Evolutionary conservation across 139 green algal genomes (phyloP).

Genomic region (Chlorella sorokiniana): DNA sequence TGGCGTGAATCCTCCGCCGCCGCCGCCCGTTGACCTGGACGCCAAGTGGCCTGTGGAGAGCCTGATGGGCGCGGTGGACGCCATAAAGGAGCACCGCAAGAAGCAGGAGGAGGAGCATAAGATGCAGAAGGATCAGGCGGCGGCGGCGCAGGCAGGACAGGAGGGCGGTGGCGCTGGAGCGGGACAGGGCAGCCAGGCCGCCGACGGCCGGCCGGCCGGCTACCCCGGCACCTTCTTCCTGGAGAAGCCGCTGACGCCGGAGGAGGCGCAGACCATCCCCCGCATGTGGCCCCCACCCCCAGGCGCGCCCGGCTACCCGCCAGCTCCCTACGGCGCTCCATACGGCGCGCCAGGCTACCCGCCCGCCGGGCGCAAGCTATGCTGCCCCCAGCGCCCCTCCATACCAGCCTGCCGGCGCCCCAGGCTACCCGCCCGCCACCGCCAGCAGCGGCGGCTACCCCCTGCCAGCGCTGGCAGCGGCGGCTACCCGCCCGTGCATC

Average conservation of each 20-base stretch:
- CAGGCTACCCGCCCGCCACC: conserved; percentile 12
- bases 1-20: neutral
- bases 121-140: neutral
- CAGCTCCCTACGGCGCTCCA: neutral
- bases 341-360: conserved; percentile 8
- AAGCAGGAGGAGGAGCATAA: conserved; percentile 7
- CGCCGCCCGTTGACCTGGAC: neutral
- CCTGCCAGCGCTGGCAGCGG: neutral
- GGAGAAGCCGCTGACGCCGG: conserved; percentile 3
- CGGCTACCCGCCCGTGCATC: neutral
- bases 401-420: neutral
- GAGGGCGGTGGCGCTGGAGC: neutral
- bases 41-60: neutral
- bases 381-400: neutral
- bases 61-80: conserved; percentile 24
- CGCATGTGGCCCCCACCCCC: conserved; percentile 12
- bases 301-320: neutral
- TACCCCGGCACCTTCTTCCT: conserved; percentile 27
- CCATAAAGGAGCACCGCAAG: neutral
- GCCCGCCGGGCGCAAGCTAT: neutral
- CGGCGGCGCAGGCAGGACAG: neutral
- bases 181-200: neutral
- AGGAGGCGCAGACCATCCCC: conserved; percentile 2
- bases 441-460: neutral
- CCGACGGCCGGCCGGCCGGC: conserved; percentile 7